Base-by-base conservation (phyloP, 768 basidiomycete species). In the Phlegmacium glaucopus region DNA sequence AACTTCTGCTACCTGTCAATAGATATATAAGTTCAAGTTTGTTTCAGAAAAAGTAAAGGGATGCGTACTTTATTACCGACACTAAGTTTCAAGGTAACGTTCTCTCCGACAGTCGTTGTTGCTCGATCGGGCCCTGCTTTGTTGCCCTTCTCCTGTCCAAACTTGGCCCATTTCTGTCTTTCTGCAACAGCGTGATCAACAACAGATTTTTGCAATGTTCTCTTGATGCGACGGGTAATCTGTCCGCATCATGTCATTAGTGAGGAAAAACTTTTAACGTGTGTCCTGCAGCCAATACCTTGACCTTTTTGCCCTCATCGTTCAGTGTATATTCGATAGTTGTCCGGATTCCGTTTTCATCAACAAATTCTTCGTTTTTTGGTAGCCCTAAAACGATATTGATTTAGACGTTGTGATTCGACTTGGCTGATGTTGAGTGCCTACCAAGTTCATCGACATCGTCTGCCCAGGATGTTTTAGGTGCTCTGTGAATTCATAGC, bases 121-220 rank as follows among this genome's bases (percentile, higher is more conserved):
- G 93, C 90, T 30, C 87, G 77, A 69, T 96, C 92, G 4, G 94
- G 94, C 4, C 95, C 95, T 11, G 87, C 71, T 32, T 86, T 80
- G 61, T 82, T 93, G 17, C 91, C 90, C 65, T 80, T 85, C 69
- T 98, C 96, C 51, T 80, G 76, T 4, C 96, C 96, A 60, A 99
- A 99, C 66, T 95, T 98, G 15, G 82, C 61, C 93, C 93, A 96
- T 54, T 83, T 84, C 67, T 94, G 88, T 41, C 95, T 82, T 64
- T 95, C 93, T 0, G 96, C 96, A 9, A 97, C 93, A 17, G 80
- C 76, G 62, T 95, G 94, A 51, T 94, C 90, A n/a, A 98, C 96
- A 30, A 92, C 77, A 8, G 89, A 85, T 64, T 92, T 94, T 62
- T 94, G 89, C 11, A 96, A 76, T 1, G 83, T 85, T 25, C 94